These are phyloP conservation scores for Limtongia smithiae DNA, from an alignment of 805 yeast species.

Conservation along the genomic window DNA sequence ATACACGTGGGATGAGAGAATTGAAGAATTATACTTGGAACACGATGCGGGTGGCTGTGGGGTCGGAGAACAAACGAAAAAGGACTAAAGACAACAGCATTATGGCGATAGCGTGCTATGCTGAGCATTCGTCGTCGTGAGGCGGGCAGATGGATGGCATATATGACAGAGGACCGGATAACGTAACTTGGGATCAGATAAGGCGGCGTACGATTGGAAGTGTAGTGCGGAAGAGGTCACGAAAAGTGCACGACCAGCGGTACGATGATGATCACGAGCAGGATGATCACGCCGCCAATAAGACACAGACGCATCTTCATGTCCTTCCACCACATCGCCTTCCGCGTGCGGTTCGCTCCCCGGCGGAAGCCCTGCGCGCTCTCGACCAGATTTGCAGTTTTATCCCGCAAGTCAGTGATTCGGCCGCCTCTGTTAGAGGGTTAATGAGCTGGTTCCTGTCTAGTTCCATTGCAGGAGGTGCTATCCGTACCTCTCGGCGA, in stretches of 20 bases:
- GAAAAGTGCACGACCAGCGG: constrained; percentile 88
- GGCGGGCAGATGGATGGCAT: no score
- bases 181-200: background rate
- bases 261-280: constrained; percentile 81
- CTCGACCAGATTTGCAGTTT: constrained; percentile 87
- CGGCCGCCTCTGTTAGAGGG: constrained; percentile 87
- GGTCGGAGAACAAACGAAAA: no score
- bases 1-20: no score
- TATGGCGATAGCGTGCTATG: no score
- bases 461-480: no score
- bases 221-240: no score
- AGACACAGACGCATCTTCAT: constrained; percentile 93
- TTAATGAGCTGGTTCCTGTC: no score
- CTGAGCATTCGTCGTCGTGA: no score
- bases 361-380: constrained; percentile 93
- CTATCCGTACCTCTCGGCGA: constrained; percentile 65
- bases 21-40: no score
- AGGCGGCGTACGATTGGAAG: background rate
- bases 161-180: background rate
- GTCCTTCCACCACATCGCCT: constrained; percentile 99
- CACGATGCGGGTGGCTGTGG: no score
- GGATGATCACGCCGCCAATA: constrained; percentile 69
- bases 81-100: no score
- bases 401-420: constrained; percentile 84
- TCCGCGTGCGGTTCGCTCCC: constrained; percentile 95